Evolutionary conservation across 2,329 filamentous ascomycete species (phyloP).

Genomic region (Ophiostoma sp.): DNA sequence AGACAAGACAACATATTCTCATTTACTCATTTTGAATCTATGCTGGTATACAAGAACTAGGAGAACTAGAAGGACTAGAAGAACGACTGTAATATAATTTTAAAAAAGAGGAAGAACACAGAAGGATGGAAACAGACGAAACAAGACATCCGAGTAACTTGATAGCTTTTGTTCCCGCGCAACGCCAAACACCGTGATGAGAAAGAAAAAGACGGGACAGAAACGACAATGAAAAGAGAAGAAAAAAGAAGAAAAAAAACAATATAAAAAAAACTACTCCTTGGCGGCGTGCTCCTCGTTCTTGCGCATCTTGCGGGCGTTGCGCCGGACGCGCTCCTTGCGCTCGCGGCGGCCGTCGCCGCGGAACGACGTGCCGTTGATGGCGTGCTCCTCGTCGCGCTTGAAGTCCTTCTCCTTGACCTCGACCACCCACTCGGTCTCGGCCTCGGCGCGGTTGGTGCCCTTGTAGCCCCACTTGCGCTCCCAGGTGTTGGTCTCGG

Average conservation of each 20-base stretch:
- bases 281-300: slow-evolving; percentile 51
- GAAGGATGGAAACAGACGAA: background rate
- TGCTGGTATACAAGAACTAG: slow-evolving; percentile 3
- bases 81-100: no score
- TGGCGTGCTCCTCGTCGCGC: slow-evolving; percentile 57
- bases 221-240: background rate
- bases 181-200: background rate
- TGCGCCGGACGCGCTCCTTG: slow-evolving; percentile 64
- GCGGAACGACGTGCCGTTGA: slow-evolving; percentile 54
- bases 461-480: slow-evolving; percentile 94
- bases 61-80: background rate
- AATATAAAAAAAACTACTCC: background rate
- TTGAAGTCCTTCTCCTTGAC: slow-evolving; percentile 67
- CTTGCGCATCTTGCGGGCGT: slow-evolving; percentile 63
- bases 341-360: slow-evolving; percentile 60
- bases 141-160: slow-evolving; percentile 7
- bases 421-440: slow-evolving; percentile 87
- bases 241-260: background rate
- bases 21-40: background rate
- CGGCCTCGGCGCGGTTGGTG: slow-evolving; percentile 66
- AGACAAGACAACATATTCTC: background rate
- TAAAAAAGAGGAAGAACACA: background rate
- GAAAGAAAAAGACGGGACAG: slow-evolving; percentile 13
- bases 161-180: background rate
- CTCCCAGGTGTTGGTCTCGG: slow-evolving; percentile 79